Base-by-base conservation (phyloP, 805 yeast genomes). In the Starmerella sirachaensis region DNA sequence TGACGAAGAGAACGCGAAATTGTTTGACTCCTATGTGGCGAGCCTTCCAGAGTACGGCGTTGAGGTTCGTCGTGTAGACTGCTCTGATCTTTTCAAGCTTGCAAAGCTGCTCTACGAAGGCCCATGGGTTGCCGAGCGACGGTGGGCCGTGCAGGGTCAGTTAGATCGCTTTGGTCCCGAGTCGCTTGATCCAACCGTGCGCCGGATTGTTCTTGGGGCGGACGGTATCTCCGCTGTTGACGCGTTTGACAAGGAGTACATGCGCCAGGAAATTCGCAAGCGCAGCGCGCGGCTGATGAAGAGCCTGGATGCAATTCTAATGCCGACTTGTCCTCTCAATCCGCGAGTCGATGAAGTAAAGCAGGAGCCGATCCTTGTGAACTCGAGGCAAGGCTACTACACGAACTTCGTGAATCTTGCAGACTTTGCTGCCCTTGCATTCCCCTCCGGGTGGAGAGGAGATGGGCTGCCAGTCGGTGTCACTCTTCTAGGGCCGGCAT, bases 121-220 rank as follows among this genome's bases (percentile, higher is more conserved):
- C 41, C 81, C 97, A n/a, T 88, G 98, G 98, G 97, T 88, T 9
- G 83, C 93, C 18, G 98, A 88, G 63, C 72, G 98, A 50, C 85
- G 75, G 62, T 75, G 83, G 45, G 95, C 95, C 18, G 72, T 76
- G 25, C 70, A 73, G 49, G 82, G 78, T 29, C 67, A 82, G 40
- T 72, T 72, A 20, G 66, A 79, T 6, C 69, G 75, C 53, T 85
- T 91, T 14, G 49, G 49, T 4, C 83, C 91, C 22, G 67, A 69
- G 23, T 69, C 78, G 33, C 63, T 88, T 50, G 95, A 88, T 58
- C 93, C 94, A 35, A 81, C 84, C 5, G 97, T 91, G 18, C 57
- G 68, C 27, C 60, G 68, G 18, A 84, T 88, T 55, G 78, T 91
- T 47, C 69, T 69, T 50, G 74, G 83, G 36, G 97, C 95, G 34